Evolutionary conservation across 495 filamentous ascomycete species (phyloP).

Genomic region (Symbiotaphrina buchneri): DNA sequence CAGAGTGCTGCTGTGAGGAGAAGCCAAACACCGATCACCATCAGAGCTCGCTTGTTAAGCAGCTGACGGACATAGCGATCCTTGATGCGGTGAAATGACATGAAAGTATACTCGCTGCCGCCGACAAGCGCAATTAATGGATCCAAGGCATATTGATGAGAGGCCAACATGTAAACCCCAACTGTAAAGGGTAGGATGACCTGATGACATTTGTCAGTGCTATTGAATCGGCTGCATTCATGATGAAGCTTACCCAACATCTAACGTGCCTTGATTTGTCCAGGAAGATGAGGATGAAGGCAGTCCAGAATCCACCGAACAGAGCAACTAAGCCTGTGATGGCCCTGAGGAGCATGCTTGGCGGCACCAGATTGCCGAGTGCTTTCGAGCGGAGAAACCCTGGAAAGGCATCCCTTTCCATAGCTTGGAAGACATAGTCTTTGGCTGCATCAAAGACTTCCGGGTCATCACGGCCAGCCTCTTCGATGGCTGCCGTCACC

Average conservation of each 20-base stretch:
- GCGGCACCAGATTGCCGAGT: slow-evolving; percentile 79
- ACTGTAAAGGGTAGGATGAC: slow-evolving; percentile 84
- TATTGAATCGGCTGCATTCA: slow-evolving; percentile 2
- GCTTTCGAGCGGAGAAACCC: slow-evolving; percentile 90
- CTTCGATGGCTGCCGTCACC: slow-evolving; percentile 67
- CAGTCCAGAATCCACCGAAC: slow-evolving; percentile 84
- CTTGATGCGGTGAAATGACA: slow-evolving; percentile 63
- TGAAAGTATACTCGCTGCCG: slow-evolving; percentile 84
- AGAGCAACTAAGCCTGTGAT: slow-evolving; percentile 70
- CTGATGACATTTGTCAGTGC: slow-evolving; percentile 17
- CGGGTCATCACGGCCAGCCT: slow-evolving; percentile 76
- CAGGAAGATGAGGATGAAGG: slow-evolving; percentile 80
- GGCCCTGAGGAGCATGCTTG: slow-evolving; percentile 61
- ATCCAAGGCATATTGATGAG: slow-evolving; percentile 87
- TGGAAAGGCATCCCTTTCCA: slow-evolving; percentile 96
- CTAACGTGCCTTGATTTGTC: slow-evolving; percentile 49
- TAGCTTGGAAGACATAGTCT: slow-evolving; percentile 97
- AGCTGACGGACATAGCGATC: slow-evolving; percentile 79
- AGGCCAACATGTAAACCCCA: slow-evolving; percentile 66
- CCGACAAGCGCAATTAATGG: slow-evolving; percentile 77
- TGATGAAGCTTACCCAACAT: slow-evolving; percentile 48
- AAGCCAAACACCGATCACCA: slow-evolving; percentile 48
- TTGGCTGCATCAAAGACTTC: slow-evolving; percentile 94
- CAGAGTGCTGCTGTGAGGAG: slow-evolving; percentile 55
- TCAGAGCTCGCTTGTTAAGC: slow-evolving; percentile 55